Percentiles rank a stretch among this genome's conserved stretches.
Evolutionary conservation across 179 eudicot species (phyloP).

Genomic region (Carnegiea gigantea): DNA sequence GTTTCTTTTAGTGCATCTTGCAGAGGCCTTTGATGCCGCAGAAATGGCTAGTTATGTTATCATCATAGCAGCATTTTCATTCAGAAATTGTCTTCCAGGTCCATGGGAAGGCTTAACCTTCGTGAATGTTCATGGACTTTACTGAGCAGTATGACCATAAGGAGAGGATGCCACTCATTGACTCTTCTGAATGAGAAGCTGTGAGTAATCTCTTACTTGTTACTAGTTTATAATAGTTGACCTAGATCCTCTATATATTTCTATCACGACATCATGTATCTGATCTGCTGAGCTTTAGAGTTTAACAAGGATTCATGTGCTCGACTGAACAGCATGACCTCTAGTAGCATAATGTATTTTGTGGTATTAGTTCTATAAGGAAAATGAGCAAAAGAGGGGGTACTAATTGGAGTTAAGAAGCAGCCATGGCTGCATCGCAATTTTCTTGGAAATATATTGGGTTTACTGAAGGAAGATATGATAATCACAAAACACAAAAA

Average conservation of each 20-base stretch:
- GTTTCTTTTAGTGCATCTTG: neutral
- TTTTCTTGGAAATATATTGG: too few relatives aligned
- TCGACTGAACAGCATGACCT: too few relatives aligned
- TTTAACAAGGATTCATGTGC: too few relatives aligned
- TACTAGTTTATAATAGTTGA: conserved; percentile 9
- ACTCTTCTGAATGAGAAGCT: conserved; percentile 56
- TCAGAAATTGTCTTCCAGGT: conserved; percentile 36
- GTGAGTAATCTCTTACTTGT: conserved; percentile 43
- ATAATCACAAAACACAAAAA: too few relatives aligned
- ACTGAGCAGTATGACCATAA: conserved; percentile 48
- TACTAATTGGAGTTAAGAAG: too few relatives aligned
- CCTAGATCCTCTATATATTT: neutral
- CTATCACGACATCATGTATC: too few relatives aligned
- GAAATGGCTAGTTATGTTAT: neutral
- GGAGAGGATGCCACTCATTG: conserved; percentile 73
- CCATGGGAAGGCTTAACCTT: conserved; percentile 76
- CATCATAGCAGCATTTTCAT: conserved; percentile 6
- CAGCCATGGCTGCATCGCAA: too few relatives aligned
- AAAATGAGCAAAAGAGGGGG: too few relatives aligned
- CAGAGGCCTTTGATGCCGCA: conserved; percentile 7
- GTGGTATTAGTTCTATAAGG: too few relatives aligned
- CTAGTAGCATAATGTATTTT: too few relatives aligned
- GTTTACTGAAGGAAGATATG: too few relatives aligned
- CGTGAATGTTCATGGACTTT: conserved; percentile 59
- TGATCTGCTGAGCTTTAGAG: too few relatives aligned